Evolutionary conservation across 768 basidiomycete genomes (phyloP), one percentile per base, ranked within the genome.

Genomic region (Podaxis sp.): DNA sequence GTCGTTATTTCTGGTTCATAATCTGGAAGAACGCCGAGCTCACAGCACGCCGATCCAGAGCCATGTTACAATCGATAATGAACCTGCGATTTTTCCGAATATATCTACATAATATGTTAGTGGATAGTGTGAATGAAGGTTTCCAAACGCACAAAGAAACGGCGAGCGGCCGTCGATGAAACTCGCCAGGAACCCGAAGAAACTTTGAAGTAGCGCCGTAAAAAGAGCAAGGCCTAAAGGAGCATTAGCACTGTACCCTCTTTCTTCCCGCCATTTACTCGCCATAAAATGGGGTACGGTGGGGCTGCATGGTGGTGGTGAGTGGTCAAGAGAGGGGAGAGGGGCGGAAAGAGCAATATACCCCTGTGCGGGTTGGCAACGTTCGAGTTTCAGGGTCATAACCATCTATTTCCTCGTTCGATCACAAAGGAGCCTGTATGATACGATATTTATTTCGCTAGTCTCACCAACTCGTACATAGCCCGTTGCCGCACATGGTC

Each of bases 41-140:
- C 58, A 77, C 76, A 76, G 63, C 13, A 76, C 66, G 0, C 68
- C 70, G 52, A 74, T 69, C 76, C 76, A 76, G 24, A 74, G 63
- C 74, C 74, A 76, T 12, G 75, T 76, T 30, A 63, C 66, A 8
- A 74, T 64, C 5, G 74, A 72, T 20, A 73, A 54, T 5, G 66
- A 67, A 17, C 72, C 73, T 36, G 74, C 73, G 11, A 75, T 65
- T 55, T 74, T 72, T 2, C 74, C 75, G 58, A 77, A 75, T 30
- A 76, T 66, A 37, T 72, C 76, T 75, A 63, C 33, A 44, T 36
- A 36, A 63, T 13, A 44, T 8, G 36, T 24, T 33, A 38, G 52
- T 33, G 24, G 3, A 40, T 24, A 41, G 63, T 50, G 44, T 22
- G 30, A 22, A 20, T 64, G 49, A 26, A 26, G 13, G n/a, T 13